Evolutionary conservation across 306 rosid species (phyloP), one percentile per base, ranked within the genome.

Genomic region (Vigna nakashimae): DNA sequence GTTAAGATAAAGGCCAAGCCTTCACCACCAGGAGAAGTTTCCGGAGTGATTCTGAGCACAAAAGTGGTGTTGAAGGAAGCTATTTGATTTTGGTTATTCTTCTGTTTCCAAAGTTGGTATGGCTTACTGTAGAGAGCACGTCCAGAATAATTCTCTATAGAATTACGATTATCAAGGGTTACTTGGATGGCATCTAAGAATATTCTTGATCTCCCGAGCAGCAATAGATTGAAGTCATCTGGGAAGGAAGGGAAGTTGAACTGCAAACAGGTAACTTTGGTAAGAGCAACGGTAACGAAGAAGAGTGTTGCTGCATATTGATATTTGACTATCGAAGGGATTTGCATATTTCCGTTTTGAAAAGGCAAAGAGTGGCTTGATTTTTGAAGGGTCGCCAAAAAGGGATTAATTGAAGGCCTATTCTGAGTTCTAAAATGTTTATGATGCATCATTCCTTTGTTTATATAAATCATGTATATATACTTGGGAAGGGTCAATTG

Each of bases 1-100:
- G 90, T 58, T 74, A 86, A 81, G 65, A 86, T 83, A 16, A 86
- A 86, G 32, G 86, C 85, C 69, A 86, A 45, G 13, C 89, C 89
- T 77, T 86, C 89, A 56, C 87, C 87, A 49, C 77, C 79, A 10
- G 82, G 85, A 32, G 64, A 9, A 0, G 87, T 83, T 49, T 52
- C 15, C 2, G 73, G 65, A 0, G 0, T 4, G 17, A 83, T 70
- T 7, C 16, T 74, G 48, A 86, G 79, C 2, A 77, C 71, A 76
- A 86, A 83, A 66, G 83, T 80, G 42, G 87, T 83, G 22, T 43
- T 86, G 74, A 86, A 86, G 9, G 56, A 15, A 38, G 89, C 83
- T 6, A 6, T 40, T 43, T 67, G 57, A 45, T 75, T 20, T 34
- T 67, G 64, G 64, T 18, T 18, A 18, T 18, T 18, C 20, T 18